Conservation (phyloP, 2,329 filamentous ascomycete species). For the Whalleya microplaca region DNA sequence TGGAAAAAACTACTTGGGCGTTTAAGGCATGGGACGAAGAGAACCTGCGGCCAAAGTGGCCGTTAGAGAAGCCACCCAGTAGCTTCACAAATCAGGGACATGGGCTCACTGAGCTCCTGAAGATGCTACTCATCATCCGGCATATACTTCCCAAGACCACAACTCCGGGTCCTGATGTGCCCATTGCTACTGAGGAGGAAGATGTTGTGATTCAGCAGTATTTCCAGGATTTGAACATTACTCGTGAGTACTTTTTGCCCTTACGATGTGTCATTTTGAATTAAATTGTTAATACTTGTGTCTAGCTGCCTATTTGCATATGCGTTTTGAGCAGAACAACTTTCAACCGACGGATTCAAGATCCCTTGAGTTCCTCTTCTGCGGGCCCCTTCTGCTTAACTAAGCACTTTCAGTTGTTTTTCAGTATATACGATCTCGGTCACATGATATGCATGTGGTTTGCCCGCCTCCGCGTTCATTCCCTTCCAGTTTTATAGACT, state of each 20-base stretch:
- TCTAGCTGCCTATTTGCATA: constrained; percentile 44
- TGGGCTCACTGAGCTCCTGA: constrained; percentile 60
- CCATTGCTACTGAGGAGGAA: constrained; percentile 51
- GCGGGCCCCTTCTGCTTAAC: constrained; percentile 45
- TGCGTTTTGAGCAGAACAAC: constrained; percentile 54
- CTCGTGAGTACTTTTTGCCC: constrained; percentile 51
- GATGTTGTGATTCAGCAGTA: constrained; percentile 53
- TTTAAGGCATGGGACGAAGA: constrained; percentile 71
- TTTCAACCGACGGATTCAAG: constrained; percentile 55
- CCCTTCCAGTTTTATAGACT: not conserved
- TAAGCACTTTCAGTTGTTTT: constrained; percentile 4
- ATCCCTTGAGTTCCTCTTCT: constrained; percentile 51
- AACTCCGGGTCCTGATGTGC: constrained; percentile 49
- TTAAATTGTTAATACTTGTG: constrained; percentile 11
- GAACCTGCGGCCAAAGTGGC: constrained; percentile 62
- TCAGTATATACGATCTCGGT: constrained; percentile 26
- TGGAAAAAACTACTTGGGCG: constrained; percentile 71
- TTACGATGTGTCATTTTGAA: not conserved
- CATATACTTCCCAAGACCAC: constrained; percentile 60
- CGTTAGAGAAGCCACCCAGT: constrained; percentile 60
- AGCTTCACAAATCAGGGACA: constrained; percentile 63
- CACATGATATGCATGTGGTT: not conserved
- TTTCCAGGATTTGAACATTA: constrained; percentile 60
- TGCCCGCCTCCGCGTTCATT: not conserved
- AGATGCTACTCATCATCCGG: constrained; percentile 65